A percentile compares a stretch with the other conserved stretches of the same genome.
phyloP scores from a whole-genome alignment of 768 basidiomycete genomes.

The Boletus coccyginus region DNA sequence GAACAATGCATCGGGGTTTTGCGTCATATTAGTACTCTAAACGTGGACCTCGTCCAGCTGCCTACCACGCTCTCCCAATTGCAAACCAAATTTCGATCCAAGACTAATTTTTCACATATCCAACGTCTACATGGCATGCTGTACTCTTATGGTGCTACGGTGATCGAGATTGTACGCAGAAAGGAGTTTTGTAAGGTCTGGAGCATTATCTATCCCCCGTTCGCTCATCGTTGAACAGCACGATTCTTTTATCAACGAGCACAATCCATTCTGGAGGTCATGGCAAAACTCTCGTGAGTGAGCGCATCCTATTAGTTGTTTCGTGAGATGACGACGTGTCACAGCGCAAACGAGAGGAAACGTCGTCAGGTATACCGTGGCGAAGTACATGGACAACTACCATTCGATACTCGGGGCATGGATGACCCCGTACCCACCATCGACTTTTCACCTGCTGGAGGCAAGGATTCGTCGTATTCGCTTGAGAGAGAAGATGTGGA shows the following conservation, averaged over 20 bases:
- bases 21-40: conserved; percentile 74
- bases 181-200: conserved; percentile 73
- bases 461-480: conserved; percentile 58
- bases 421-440: conserved; percentile 76
- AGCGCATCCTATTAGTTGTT: conserved; percentile 1
- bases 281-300: conserved; percentile 83
- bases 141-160: conserved; percentile 88
- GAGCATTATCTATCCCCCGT: background rate
- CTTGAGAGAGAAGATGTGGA: conserved; percentile 71
- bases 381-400: conserved; percentile 82
- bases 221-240: conserved; percentile 39
- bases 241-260: conserved; percentile 81
- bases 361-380: conserved; percentile 82
- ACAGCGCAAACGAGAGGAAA: conserved; percentile 72
- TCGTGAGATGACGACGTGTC: conserved; percentile 5
- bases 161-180: conserved; percentile 86
- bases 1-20: conserved; percentile 63
- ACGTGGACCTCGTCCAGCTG: conserved; percentile 75
- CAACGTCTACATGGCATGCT: conserved; percentile 85
- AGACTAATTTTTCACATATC: conserved; percentile 90
- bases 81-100: conserved; percentile 67
- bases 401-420: conserved; percentile 81
- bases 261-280: conserved; percentile 76
- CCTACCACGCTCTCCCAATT: conserved; percentile 62
- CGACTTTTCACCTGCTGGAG: conserved; percentile 74